Evolutionary conservation across 306 rosid genomes (phyloP).

Genomic region (Castanea mollissima): DNA sequence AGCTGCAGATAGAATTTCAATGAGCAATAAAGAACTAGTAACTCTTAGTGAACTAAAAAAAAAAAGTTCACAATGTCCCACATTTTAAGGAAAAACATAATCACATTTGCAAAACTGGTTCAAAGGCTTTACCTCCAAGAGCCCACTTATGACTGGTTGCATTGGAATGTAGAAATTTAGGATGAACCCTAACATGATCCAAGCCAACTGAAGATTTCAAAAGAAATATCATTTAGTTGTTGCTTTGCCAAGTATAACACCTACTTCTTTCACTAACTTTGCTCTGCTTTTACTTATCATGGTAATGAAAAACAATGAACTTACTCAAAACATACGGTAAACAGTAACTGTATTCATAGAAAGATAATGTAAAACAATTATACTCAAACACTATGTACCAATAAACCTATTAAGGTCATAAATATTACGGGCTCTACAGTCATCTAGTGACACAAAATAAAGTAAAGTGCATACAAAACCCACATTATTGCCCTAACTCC

Average conservation of each 20-base stretch:
- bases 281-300: not conserved
- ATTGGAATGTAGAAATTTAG: slow-evolving; percentile 95
- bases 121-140: slow-evolving; percentile 73
- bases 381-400: too few relatives aligned
- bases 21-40: slow-evolving; percentile 20
- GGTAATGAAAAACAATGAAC: not conserved
- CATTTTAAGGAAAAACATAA: slow-evolving; percentile 18
- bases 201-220: slow-evolving; percentile 72
- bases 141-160: slow-evolving; percentile 99
- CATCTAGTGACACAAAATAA: too few relatives aligned
- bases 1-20: slow-evolving; percentile 55
- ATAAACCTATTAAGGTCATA: too few relatives aligned
- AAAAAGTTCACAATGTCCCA: not conserved
- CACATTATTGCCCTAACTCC: too few relatives aligned
- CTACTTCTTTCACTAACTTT: not conserved
- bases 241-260: not conserved
- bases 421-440: too few relatives aligned
- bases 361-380: too few relatives aligned
- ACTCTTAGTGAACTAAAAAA: slow-evolving; percentile 1
- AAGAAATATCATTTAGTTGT: slow-evolving; percentile 20
- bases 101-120: slow-evolving; percentile 4
- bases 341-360: too few relatives aligned
- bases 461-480: too few relatives aligned
- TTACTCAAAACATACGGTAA: not conserved
- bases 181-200: slow-evolving; percentile 97